Percentiles rank a stretch among this genome's conserved stretches.
phyloP scores from a whole-genome alignment of 768 basidiomycete genomes.

The Russula abietina region DNA sequence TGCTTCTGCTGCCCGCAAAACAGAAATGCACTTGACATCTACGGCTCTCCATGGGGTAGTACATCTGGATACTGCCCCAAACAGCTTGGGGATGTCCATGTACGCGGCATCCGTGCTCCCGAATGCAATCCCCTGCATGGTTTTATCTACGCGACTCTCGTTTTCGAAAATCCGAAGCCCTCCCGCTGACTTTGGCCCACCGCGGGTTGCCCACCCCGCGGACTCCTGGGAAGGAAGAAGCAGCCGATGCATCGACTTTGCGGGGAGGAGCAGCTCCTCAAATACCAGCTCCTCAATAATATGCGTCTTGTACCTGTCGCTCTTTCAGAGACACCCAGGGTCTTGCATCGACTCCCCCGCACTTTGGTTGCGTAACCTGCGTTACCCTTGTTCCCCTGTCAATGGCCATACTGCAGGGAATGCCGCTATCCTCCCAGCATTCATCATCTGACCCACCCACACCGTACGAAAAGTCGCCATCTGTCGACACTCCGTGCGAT shows the following conservation, averaged over 20 bases:
- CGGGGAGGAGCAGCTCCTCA: background rate
- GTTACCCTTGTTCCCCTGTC: background rate
- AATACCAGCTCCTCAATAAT: background rate
- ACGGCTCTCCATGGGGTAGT: too few relatives aligned
- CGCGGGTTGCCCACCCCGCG: background rate
- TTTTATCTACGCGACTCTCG: too few relatives aligned
- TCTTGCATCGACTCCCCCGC: background rate
- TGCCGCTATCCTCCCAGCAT: background rate
- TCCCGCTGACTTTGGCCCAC: background rate
- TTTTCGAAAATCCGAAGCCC: too few relatives aligned
- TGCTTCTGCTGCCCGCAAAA: background rate
- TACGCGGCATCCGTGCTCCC: too few relatives aligned
- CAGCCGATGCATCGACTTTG: background rate
- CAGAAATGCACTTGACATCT: background rate
- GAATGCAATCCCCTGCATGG: too few relatives aligned
- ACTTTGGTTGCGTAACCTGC: background rate
- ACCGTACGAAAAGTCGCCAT: constrained; percentile 2
- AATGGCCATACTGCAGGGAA: background rate
- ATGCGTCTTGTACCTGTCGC: background rate
- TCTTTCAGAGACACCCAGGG: background rate
- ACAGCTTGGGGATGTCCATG: too few relatives aligned
- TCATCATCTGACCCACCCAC: background rate
- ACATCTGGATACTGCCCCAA: too few relatives aligned
- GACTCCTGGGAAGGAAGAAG: background rate
- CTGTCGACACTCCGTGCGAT: background rate